Base-by-base conservation (phyloP, 73 alveolate genomes). In the Diophrys appendiculata region DNA sequence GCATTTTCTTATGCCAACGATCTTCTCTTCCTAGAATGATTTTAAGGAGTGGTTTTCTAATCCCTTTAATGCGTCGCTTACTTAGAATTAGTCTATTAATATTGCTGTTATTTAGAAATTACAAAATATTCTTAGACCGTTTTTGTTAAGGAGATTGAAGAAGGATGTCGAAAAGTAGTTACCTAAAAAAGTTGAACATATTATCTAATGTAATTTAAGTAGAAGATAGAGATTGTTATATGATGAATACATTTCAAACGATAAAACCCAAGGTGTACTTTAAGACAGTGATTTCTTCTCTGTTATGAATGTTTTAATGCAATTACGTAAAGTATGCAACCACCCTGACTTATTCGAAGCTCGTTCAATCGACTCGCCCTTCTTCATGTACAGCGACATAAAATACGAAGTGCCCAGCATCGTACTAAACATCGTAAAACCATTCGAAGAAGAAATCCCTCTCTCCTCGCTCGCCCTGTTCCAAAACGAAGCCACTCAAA, bases 271-370 rank as follows among this genome's bases (percentile, higher is more conserved):
- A 86, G 85, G 73, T 67, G 86, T 95, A 65, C 79, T 93, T 71
- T 73, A 84, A 34, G 91, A 88, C 52, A 90, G 93, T 64, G 99
- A 97, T 73, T 95, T 93, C 84, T 93, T 97, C 75, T 77, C 97
- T 65, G 90, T 97, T 53, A 97, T 97, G 99, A 97, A 97, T 87
- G 96, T 95, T 33, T 89, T 97, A 23, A 95, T 95, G 98, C 96
- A 97, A 84, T 80, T 91, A 86, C 91, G 99, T 68, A 98, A 98
- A 84, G 99, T 98, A 13, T 98, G 99, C 87, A 98, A 98, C 82
- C 99, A 98, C 76, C 99, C 99, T 30, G 99, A 97, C 76, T 88
- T 98, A 54, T 94, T 98, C 73, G 99, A 97, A 69, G 94, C 98
- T 18, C 89, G 99, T 52, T 93, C 95, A 53, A 95, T 97, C 60